Evolutionary conservation across 768 basidiomycete species (phyloP).

Genomic region (Pluteus cervinus): DNA sequence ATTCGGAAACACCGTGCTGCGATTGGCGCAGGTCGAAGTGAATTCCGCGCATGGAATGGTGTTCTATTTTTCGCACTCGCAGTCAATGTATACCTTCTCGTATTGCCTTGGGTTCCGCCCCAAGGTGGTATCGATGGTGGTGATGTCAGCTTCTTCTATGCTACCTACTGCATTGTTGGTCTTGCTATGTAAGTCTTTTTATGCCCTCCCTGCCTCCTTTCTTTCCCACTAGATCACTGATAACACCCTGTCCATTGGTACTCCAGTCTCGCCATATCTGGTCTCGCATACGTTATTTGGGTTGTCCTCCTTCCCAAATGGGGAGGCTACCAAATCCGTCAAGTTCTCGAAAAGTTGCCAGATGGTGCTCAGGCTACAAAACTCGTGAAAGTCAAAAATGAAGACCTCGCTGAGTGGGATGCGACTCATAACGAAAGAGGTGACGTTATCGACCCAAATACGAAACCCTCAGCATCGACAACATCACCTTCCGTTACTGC

Average conservation of each 20-base stretch:
- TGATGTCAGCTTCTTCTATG: constrained; percentile 37
- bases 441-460: constrained; percentile 14
- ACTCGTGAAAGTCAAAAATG: constrained; percentile 24
- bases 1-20: constrained; percentile 25
- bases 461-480: too few relatives aligned
- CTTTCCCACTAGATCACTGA: too few relatives aligned
- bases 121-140: constrained; percentile 29
- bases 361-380: constrained; percentile 25
- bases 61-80: constrained; percentile 27
- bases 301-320: constrained; percentile 35
- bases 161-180: constrained; percentile 34
- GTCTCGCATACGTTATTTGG: constrained; percentile 25
- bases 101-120: constrained; percentile 37
- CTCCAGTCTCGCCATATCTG: constrained; percentile 23
- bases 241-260: not conserved
- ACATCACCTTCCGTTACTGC: too few relatives aligned
- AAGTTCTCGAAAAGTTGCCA: constrained; percentile 34
- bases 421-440: constrained; percentile 28
- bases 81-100: constrained; percentile 34
- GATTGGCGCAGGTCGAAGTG: constrained; percentile 25
- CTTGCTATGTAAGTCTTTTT: constrained; percentile 24
- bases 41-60: constrained; percentile 31
- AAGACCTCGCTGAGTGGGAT: constrained; percentile 26
- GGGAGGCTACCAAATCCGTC: constrained; percentile 38
- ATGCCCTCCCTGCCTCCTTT: too few relatives aligned